Evolutionary conservation across 148 eudicot species (phyloP), one percentile per base, ranked within the genome.

Genomic region (Tetragonia tetragonoides): DNA sequence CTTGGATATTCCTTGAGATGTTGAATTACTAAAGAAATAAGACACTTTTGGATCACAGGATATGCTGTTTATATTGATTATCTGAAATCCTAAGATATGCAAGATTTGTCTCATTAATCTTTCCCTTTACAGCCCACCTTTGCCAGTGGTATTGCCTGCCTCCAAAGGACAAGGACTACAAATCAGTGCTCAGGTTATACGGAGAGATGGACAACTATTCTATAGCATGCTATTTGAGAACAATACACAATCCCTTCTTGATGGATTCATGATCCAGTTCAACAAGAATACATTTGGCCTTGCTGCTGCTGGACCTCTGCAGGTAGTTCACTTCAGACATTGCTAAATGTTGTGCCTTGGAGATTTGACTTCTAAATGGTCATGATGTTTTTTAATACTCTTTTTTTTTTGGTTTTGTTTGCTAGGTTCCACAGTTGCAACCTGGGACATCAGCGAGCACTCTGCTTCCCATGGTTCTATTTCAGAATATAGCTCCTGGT

Each of bases 201-300:
- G 99, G 75, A 90, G 83, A 87, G 99, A 95, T 77, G 99, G 99
- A 59, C 97, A 93, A 72, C 78, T 91, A 75, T 95, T 84, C 65
- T 95, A 95, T 92, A 90, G 88, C 88, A 79, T 95, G 87, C 68
- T 87, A 42, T 91, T 95, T 79, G 94, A 95, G 84, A 95, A 95
- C 86, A 91, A 89, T 76, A 73, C 97, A 18, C 93, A 84, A 70
- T 69, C 81, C 59, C 86, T 84, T 57, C 97, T 95, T 57, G 99
- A 95, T 77, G 97, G 97, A 23, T 95, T 95, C 77, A 87, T 95
- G 97, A 95, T 95, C 77, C 99, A 95, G 85, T 95, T 95, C 82
- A 95, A 95, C 78, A 93, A 93, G 85, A 95, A 95, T 80, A 88
- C 97, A 53, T 93, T 95, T 83, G 97, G 99, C 78, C 91, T 93